Conservation (phyloP, 257 asterid genomes). For the Nicotiana undulata region DNA sequence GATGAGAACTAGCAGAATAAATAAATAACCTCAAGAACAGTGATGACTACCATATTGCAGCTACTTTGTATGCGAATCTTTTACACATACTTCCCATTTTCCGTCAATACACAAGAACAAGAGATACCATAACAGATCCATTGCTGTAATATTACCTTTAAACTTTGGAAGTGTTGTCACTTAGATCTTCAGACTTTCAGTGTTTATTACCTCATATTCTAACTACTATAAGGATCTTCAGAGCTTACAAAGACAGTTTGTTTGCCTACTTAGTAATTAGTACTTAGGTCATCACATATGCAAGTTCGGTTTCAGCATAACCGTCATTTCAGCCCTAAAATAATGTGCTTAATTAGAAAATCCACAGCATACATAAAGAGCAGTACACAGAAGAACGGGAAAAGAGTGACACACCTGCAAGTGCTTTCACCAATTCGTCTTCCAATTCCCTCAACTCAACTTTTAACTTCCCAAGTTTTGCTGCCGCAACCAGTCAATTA, state of each 20-base stretch:
- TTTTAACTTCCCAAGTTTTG: conserved; percentile 49
- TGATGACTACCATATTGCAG: background rate
- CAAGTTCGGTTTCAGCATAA: background rate
- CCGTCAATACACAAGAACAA: background rate
- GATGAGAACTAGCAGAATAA: background rate
- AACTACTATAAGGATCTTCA: background rate
- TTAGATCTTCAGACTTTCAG: background rate
- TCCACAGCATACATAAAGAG: background rate
- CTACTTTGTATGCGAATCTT: conserved; percentile 2
- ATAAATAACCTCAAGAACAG: background rate
- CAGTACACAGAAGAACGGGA: background rate
- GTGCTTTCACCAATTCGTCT: conserved; percentile 67
- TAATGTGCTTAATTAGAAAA: background rate
- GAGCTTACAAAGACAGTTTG: background rate
- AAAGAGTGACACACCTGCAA: conserved; percentile 46
- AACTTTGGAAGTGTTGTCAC: background rate
- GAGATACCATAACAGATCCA: background rate
- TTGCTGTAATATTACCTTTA: background rate
- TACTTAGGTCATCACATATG: background rate
- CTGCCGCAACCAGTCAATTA: conserved; percentile 30
- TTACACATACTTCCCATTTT: background rate
- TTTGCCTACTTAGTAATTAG: background rate
- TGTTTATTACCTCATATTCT: background rate
- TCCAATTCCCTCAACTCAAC: conserved; percentile 60
- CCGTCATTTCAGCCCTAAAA: background rate